phyloP scores from a whole-genome alignment of 2,329 filamentous ascomycete genomes.

The Paramyrothecium sp. region DNA sequence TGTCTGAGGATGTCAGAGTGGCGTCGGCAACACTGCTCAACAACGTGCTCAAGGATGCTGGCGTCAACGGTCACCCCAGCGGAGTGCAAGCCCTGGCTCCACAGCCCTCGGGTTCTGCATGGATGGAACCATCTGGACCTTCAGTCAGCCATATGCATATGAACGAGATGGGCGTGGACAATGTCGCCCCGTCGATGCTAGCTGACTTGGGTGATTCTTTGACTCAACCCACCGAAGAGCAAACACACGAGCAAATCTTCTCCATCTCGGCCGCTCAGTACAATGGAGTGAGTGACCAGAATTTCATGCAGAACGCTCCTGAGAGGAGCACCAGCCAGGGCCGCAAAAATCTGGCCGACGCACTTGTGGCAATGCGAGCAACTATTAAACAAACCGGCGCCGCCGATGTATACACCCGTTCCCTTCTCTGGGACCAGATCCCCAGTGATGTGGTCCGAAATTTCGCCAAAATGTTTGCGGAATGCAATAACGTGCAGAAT shows the following conservation, averaged over 20 bases:
- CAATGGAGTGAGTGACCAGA: slow-evolving; percentile 67
- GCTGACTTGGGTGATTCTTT: slow-evolving; percentile 67
- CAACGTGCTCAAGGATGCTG: slow-evolving; percentile 79
- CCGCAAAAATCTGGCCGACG: slow-evolving; percentile 75
- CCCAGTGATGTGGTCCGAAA: slow-evolving; percentile 87
- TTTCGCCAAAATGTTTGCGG: slow-evolving; percentile 87
- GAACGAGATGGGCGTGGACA: slow-evolving; percentile 32
- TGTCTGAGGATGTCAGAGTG: slow-evolving; percentile 77
- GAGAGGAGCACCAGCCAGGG: slow-evolving; percentile 58
- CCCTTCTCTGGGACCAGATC: slow-evolving; percentile 91
- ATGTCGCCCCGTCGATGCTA: slow-evolving; percentile 57
- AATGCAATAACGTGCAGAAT: slow-evolving; percentile 56
- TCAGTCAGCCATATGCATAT: slow-evolving; percentile 40
- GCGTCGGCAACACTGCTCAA: slow-evolving; percentile 76
- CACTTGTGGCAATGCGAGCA: slow-evolving; percentile 74
- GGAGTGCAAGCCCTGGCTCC: slow-evolving; percentile 46
- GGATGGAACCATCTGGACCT: slow-evolving; percentile 36
- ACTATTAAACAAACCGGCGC: slow-evolving; percentile 66
- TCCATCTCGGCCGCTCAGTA: slow-evolving; percentile 84
- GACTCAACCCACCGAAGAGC: slow-evolving; percentile 75
- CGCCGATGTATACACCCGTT: slow-evolving; percentile 89
- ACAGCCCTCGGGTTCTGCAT: slow-evolving; percentile 50
- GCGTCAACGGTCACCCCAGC: slow-evolving; percentile 48
- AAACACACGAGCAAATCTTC: slow-evolving; percentile 86
- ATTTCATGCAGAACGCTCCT: slow-evolving; percentile 62